A percentile compares a stretch with the other conserved stretches of the same genome.
phyloP scores from a whole-genome alignment of 148 eudicot species.

The Persicaria maculosa region DNA sequence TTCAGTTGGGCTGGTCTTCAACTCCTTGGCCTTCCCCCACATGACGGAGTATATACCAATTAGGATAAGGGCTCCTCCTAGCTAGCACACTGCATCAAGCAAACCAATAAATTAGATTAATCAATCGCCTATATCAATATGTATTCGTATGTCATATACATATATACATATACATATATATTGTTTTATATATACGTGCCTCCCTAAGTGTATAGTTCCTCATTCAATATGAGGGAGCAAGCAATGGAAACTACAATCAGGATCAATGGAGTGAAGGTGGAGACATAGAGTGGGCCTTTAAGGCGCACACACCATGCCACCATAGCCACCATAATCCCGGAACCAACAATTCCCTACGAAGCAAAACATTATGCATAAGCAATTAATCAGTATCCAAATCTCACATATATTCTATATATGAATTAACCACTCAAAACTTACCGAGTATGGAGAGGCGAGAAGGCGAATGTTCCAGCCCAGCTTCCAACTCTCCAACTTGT shows the following conservation, averaged over 20 bases:
- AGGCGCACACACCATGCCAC: constrained; percentile 36
- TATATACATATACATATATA: too few relatives aligned
- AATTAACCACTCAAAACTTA: neutral
- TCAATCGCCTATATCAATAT: neutral
- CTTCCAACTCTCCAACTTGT: constrained; percentile 53
- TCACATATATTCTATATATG: too few relatives aligned
- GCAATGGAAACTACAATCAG: constrained; percentile 40
- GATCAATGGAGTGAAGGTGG: constrained; percentile 47
- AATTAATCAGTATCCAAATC: too few relatives aligned
- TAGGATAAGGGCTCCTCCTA: constrained; percentile 34
- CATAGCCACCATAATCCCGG: constrained; percentile 29
- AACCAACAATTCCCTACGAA: constrained; percentile 35
- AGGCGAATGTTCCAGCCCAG: constrained; percentile 68
- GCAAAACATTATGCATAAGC: neutral
- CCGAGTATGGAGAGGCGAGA: constrained; percentile 26
- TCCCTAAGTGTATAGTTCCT: constrained; percentile 50
- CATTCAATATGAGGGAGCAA: constrained; percentile 35
- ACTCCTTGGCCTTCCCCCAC: constrained; percentile 53
- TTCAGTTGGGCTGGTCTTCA: constrained; percentile 14
- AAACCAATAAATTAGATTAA: neutral
- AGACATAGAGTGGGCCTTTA: constrained; percentile 57
- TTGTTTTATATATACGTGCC: constrained; percentile 20
- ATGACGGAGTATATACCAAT: constrained; percentile 42
- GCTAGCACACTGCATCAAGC: constrained; percentile 28
- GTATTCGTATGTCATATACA: neutral